A percentile compares a stretch with the other conserved stretches of the same genome.
Conservation (phyloP, 2,329 filamentous ascomycete genomes). For the Phaeophleospora eucalypticola region DNA sequence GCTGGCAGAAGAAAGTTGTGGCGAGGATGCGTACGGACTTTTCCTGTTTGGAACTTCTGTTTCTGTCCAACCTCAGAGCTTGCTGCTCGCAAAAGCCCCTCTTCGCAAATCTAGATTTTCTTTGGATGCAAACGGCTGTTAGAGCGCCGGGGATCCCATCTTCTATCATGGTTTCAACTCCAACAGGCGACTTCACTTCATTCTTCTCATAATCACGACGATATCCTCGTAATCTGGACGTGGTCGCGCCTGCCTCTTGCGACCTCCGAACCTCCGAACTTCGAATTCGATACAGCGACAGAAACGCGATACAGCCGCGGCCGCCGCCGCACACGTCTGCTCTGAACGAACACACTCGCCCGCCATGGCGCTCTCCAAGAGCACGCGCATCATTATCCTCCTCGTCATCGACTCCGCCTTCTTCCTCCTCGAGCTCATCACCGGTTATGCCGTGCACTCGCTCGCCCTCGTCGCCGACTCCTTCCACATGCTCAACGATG, state of each 20-base stretch:
- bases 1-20: too few species aligned
- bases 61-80: too few species aligned
- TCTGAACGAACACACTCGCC: not conserved
- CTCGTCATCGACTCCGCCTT: conserved; percentile 84
- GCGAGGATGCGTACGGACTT: too few species aligned
- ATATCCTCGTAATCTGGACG: not conserved
- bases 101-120: too few species aligned
- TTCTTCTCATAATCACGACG: not conserved
- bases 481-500: conserved; percentile 99
- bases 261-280: not conserved
- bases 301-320: not conserved
- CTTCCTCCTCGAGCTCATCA: conserved; percentile 82
- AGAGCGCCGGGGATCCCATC: too few species aligned
- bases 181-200: not conserved
- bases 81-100: too few species aligned
- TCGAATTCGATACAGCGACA: not conserved
- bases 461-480: conserved; percentile 92
- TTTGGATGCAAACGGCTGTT: too few species aligned
- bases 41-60: too few species aligned
- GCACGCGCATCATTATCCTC: conserved; percentile 86
- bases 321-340: too few species aligned
- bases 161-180: too few species aligned
- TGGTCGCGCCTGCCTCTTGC: not conserved
- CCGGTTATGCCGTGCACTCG: conserved; percentile 83
- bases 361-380: conserved; percentile 83